Conservation (phyloP, 1,284 basidiomycete species). For the Moesziomyces antarcticus region DNA sequence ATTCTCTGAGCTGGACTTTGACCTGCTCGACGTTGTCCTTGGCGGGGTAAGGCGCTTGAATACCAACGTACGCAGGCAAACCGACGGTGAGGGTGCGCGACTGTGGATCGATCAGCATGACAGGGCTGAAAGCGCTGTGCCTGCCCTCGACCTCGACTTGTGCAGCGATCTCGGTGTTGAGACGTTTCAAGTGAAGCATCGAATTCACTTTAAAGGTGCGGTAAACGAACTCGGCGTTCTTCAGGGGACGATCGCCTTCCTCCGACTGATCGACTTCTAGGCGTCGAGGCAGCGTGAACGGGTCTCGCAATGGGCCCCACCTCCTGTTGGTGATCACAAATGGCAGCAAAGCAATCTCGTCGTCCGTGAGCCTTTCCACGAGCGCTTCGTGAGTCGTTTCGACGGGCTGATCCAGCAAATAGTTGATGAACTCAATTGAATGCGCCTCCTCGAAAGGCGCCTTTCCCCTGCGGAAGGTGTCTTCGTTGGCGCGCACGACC, state of each 20-base stretch:
- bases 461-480: neutral
- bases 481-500: neutral
- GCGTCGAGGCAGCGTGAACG: conserved; percentile 10
- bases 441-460: neutral
- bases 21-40: conserved; percentile 3
- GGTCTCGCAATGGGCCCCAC: conserved; percentile 2
- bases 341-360: neutral
- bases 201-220: conserved; percentile 21
- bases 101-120: conserved; percentile 12
- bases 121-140: neutral
- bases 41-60: conserved; percentile 13
- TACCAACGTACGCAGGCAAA: conserved; percentile 17
- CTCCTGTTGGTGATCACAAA: conserved; percentile 10
- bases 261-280: neutral
- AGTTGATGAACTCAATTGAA: conserved; percentile 3
- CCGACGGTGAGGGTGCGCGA: conserved; percentile 17
- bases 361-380: conserved; percentile 8
- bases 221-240: conserved; percentile 18
- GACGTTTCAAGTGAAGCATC: conserved; percentile 6
- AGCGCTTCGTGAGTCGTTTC: conserved; percentile 4
- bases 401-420: conserved; percentile 3
- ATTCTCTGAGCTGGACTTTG: neutral
- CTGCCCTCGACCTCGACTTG: neutral
- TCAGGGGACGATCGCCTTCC: neutral
- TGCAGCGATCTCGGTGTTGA: conserved; percentile 9